Conservation (phyloP, 768 basidiomycete species). For the Dentipellis fragilis region DNA sequence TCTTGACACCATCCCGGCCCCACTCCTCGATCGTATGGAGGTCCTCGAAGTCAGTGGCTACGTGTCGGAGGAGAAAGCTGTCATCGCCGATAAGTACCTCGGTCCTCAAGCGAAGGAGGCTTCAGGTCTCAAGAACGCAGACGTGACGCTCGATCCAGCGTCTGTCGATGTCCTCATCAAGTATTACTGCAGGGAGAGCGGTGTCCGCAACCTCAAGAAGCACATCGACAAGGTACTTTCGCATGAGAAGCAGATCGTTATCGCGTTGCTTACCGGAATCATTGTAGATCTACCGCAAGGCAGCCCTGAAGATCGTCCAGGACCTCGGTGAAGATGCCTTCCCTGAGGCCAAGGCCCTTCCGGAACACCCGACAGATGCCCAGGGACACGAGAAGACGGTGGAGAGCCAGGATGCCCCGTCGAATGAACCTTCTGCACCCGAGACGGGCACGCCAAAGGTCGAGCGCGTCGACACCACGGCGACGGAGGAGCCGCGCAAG, state of each 20-base stretch:
- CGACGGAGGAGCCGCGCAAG: conserved; percentile 7
- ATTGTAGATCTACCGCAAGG: conserved; percentile 87
- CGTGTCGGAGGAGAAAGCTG: conserved; percentile 85
- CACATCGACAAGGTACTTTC: conserved; percentile 85
- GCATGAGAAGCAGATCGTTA: neutral
- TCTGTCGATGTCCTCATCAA: conserved; percentile 87
- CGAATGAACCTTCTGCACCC: conserved; percentile 27
- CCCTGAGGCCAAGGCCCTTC: conserved; percentile 49
- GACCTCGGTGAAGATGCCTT: conserved; percentile 83
- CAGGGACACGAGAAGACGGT: conserved; percentile 25
- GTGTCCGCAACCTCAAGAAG: conserved; percentile 95
- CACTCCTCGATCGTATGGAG: conserved; percentile 92
- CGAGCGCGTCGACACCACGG: conserved; percentile 11
- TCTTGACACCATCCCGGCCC: conserved; percentile 89
- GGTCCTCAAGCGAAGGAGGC: conserved; percentile 91
- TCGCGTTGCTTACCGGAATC: neutral
- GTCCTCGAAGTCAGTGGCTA: conserved; percentile 93
- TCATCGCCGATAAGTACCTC: conserved; percentile 81
- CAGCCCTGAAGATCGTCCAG: conserved; percentile 82
- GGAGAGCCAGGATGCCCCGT: conserved; percentile 40
- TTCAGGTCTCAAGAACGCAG: conserved; percentile 75
- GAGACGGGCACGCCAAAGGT: conserved; percentile 16
- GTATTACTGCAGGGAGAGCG: conserved; percentile 96
- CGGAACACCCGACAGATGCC: conserved; percentile 12
- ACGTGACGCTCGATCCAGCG: conserved; percentile 66